Conservation (phyloP, 805 yeast species). For the Soucietia sequanensis region DNA sequence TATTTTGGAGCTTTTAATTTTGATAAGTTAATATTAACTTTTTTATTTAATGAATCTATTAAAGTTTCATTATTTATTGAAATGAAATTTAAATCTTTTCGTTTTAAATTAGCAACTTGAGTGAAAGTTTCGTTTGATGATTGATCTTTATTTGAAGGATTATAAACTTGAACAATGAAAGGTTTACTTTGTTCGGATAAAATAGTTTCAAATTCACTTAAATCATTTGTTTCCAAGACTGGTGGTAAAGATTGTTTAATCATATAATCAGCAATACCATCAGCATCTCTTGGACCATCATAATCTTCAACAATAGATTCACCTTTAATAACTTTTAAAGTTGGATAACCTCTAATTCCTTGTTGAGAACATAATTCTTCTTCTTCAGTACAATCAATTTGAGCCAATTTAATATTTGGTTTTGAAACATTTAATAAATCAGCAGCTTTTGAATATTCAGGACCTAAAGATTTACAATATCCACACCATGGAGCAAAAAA, state of each 20-base stretch:
- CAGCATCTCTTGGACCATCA: constrained; percentile 81
- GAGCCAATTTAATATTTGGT: constrained; percentile 71
- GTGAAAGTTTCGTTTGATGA: constrained; percentile 55
- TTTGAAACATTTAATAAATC: constrained; percentile 49
- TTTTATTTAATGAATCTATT: constrained; percentile 38
- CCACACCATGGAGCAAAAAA: constrained; percentile 99
- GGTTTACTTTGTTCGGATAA: constrained; percentile 48
- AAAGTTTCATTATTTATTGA: constrained; percentile 36
- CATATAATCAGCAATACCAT: constrained; percentile 77
- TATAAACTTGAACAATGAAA: constrained; percentile 54
- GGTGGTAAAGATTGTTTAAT: constrained; percentile 79
- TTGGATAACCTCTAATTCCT: constrained; percentile 81
- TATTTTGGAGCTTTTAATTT: constrained; percentile 36
- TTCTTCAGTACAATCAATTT: constrained; percentile 82
- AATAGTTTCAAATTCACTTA: constrained; percentile 50
- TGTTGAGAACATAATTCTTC: constrained; percentile 65
- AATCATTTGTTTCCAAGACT: constrained; percentile 40
- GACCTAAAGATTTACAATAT: constrained; percentile 86
- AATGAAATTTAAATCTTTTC: constrained; percentile 64
- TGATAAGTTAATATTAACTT: constrained; percentile 20
- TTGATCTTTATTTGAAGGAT: constrained; percentile 23
- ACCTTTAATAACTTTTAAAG: constrained; percentile 72
- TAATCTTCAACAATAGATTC: constrained; percentile 57
- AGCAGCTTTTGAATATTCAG: constrained; percentile 75
- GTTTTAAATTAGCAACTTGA: constrained; percentile 58